phyloP scores from a whole-genome alignment of 73 alveolate genomes.

The Paramecium primaurelia region DNA sequence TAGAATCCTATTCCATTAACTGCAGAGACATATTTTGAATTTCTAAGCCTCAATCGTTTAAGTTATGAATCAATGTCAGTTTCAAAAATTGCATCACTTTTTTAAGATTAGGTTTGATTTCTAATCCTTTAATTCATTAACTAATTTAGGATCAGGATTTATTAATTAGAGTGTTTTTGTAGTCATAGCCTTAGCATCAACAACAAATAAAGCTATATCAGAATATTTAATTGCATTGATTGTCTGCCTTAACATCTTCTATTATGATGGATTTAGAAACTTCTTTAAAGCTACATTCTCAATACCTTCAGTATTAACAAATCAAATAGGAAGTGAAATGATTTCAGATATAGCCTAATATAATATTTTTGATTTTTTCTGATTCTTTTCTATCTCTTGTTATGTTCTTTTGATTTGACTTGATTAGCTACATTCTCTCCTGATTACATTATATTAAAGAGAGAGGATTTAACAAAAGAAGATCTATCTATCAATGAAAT shows the following conservation, averaged over 20 bases:
- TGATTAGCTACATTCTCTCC: constrained; percentile 65
- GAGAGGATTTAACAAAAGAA: constrained; percentile 74
- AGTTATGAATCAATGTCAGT: constrained; percentile 73
- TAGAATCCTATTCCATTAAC: constrained; percentile 84
- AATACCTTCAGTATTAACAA: constrained; percentile 91
- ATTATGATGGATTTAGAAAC: constrained; percentile 9
- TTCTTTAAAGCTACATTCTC: constrained; percentile 60
- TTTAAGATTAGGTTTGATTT: constrained; percentile 25
- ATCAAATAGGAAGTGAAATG: constrained; percentile 74
- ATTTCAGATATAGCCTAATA: constrained; percentile 52
- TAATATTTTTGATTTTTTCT: neutral
- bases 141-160: constrained; percentile 20
- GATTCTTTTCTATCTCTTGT: constrained; percentile 79
- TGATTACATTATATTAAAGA: constrained; percentile 58
- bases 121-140: constrained; percentile 55
- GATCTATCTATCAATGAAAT: constrained; percentile 78
- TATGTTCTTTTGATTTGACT: constrained; percentile 67
- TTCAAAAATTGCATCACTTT: constrained; percentile 60
- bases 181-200: constrained; percentile 65
- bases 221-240: constrained; percentile 75
- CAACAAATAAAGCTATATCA: constrained; percentile 74
- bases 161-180: neutral
- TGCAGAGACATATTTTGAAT: constrained; percentile 84
- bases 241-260: constrained; percentile 66
- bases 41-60: constrained; percentile 70